Base-by-base conservation (phyloP, 805 yeast genomes). In the Nakazawaea anatomiae region DNA sequence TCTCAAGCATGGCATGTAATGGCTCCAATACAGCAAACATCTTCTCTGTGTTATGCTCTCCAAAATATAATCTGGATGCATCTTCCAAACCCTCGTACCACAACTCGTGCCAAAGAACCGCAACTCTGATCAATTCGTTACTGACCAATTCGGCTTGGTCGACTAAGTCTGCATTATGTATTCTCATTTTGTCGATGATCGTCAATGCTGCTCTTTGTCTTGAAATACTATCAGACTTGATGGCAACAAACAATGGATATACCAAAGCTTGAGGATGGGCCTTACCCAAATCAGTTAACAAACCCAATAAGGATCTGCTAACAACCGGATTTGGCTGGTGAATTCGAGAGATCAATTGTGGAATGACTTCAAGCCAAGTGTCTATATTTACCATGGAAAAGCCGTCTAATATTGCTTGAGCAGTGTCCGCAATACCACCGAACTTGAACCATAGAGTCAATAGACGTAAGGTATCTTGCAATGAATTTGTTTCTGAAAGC, bases 81-180 rank as follows among this genome's bases (percentile, higher is more conserved):
- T 94, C 97, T 64, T 94, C 99, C 34, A 94, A 73, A 2, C 96
- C 97, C 68, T 92, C 98, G 59, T 90, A 91, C 99, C 99, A 94
- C 63, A 87, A 85, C 61, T 94, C 99, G 61, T 90, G 96, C 97
- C 99, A 91, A 54, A 94, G 69, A 4, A 92, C 97, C 1, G 98
- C 97, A 14, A 90, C 96, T 57, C 98, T 75, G 55, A 94, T 91
- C 51, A 94, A 77, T 62, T 94, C 99, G 57, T 83, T 84, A 69
- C 96, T 87, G n/a, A 94, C 97, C 50, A 91, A 66, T 58, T 90
- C 97, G 0, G 97, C 91, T 63, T 94, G 98, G 55, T 86, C 90
- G 30, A 94, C 97, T 54, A 94, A 71, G 0, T 73, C 69, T 0
- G 97, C 79, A 42, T 96, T 87, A 59, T 94, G 97, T 4, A 85